Evolutionary conservation across 805 yeast species (phyloP).

Genomic region (Yamadazyma sp.): DNA sequence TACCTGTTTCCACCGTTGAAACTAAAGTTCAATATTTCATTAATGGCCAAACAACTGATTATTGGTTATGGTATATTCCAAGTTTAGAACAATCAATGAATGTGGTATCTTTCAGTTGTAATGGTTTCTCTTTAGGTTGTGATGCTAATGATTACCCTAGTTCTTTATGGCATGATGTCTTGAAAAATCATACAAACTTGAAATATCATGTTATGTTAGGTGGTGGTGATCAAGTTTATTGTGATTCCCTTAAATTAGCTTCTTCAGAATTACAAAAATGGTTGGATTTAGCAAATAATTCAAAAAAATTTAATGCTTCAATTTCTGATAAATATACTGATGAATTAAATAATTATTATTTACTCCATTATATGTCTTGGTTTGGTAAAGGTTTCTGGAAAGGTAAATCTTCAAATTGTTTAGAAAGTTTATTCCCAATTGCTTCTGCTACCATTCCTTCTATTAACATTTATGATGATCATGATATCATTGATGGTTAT

Average conservation of each 20-base stretch:
- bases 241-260: constrained; percentile 70
- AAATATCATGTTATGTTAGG: constrained; percentile 92
- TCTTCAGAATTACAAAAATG: constrained; percentile 58
- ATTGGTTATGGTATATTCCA: constrained; percentile 70
- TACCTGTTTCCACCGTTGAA: constrained; percentile 48
- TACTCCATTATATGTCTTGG: constrained; percentile 79
- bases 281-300: constrained; percentile 52
- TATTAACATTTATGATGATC: constrained; percentile 88
- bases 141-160: constrained; percentile 67
- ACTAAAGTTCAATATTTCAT: constrained; percentile 64
- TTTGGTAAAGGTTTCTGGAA: constrained; percentile 87
- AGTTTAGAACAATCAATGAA: constrained; percentile 67
- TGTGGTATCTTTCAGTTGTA: constrained; percentile 80
- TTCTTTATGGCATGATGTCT: constrained; percentile 83
- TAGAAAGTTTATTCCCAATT: constrained; percentile 65
- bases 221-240: constrained; percentile 95
- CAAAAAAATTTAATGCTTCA: constrained; percentile 35
- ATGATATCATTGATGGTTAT: constrained; percentile 94
- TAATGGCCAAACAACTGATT: constrained; percentile 36
- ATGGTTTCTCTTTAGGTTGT: constrained; percentile 79
- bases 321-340: constrained; percentile 46
- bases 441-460: constrained; percentile 84
- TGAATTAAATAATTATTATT: constrained; percentile 64
- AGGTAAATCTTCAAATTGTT: constrained; percentile 63
- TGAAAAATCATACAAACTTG: constrained; percentile 53